Conservation (phyloP, 345 rosid species). For the Eucalyptus dawsonii region DNA sequence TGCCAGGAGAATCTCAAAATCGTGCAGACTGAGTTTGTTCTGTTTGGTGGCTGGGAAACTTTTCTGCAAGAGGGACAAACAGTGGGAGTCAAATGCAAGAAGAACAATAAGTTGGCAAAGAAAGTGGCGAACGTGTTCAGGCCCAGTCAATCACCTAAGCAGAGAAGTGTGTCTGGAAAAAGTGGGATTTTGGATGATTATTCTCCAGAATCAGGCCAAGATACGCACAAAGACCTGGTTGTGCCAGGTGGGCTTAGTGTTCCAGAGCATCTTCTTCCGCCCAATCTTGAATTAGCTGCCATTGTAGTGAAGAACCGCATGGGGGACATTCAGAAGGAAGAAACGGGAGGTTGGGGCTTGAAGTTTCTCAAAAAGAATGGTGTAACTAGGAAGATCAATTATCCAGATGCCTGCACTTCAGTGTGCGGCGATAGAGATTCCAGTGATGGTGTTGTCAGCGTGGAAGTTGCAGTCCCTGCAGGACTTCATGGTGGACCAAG, state of each 20-base stretch:
- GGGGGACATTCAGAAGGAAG: slow-evolving; percentile 11
- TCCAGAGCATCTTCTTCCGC: slow-evolving; percentile 36
- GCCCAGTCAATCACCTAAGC: slow-evolving; percentile 33
- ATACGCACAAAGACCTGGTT: slow-evolving; percentile 13
- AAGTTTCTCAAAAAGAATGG: slow-evolving; percentile 56
- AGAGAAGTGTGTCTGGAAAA: slow-evolving; percentile 8
- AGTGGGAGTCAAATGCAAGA: slow-evolving; percentile 12
- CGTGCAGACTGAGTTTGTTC: slow-evolving; percentile 68
- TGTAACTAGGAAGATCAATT: slow-evolving; percentile 7
- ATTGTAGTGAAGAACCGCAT: slow-evolving; percentile 51
- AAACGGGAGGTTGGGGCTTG: slow-evolving; percentile 90
- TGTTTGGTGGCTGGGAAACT: slow-evolving; percentile 41
- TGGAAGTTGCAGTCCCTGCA: slow-evolving; percentile 69
- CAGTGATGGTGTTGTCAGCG: slow-evolving; percentile 29
- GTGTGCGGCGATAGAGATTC: slow-evolving; percentile 2
- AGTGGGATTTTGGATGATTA: slow-evolving; percentile 1
- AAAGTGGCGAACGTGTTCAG: slow-evolving; percentile 56
- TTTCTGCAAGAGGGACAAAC: slow-evolving; percentile 12
- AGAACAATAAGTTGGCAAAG: slow-evolving; percentile 51
- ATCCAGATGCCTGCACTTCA: slow-evolving; percentile 9
- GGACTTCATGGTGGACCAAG: slow-evolving; percentile 90
- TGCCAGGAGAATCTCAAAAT: slow-evolving; percentile 30
- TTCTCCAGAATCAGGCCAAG: slow-evolving; percentile 35
- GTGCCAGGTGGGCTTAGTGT: slow-evolving; percentile 12
- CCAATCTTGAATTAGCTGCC: slow-evolving; percentile 71